Evolutionary conservation across 1,284 basidiomycete species (phyloP), one percentile per base, ranked within the genome.

Genomic region (Sporisorium scitamineum): DNA sequence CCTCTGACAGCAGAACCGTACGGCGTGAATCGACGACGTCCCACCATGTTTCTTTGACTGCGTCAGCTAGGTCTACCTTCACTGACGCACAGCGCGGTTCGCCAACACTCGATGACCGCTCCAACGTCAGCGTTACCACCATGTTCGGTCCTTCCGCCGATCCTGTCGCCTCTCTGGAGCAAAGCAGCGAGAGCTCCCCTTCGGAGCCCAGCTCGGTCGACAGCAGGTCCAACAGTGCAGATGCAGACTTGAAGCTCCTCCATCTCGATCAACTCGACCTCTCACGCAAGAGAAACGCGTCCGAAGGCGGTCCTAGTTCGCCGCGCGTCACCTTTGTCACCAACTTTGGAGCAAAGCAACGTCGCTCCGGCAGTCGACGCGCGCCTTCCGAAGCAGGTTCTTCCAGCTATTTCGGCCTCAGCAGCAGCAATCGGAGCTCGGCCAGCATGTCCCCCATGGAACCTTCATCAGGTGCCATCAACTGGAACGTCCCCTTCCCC

Each of bases 361-460:
- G 58, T 26, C 57, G 55, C 31, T 64, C 70, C 6, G 53, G 70
- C 44, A 73, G 61, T 41, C 31, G 58, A 41, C 52, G 51, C 2
- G 61, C 58, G 1, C 61, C 71, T 22, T 61, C 62, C 32, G 66
- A 69, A 37, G 34, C 54, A 3, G 55, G 54, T 5, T 61, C 61
- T 2, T 54, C 66, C 10, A 51, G 52, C 53, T 67, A 67, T 39
- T 70, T 70, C 42, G 63, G 55, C 24, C 32, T 72, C 18, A 50
- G 64, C 41, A 50, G 64, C 41, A 60, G 64, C 54, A 48, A 48
- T 41, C 14, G 45, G 24, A 64, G 67, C 54, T 60, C 60, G n/a
- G 61, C 54, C 13, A 70, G 63, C 58, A 37, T 67, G 60, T 75
- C 72, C 20, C 72, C 72, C 16, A 61, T 59, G 57, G 63, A 70